phyloP scores from a whole-genome alignment of 257 asterid species.

The Solanum corneliomulleri region DNA sequence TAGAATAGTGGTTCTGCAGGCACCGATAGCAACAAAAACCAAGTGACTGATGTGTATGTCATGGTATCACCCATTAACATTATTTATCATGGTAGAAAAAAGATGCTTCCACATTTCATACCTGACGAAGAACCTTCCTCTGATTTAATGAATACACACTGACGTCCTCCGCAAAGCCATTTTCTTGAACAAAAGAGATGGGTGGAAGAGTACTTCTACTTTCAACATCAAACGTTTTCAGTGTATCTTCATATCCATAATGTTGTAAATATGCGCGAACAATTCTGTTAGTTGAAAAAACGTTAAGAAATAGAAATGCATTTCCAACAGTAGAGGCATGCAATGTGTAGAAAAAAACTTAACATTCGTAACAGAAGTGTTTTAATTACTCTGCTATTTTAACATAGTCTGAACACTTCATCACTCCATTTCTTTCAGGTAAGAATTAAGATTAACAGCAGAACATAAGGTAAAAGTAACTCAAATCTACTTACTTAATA shows the following conservation, averaged over 20 bases:
- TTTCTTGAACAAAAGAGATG: conserved; percentile 43
- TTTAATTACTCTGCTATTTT: not conserved
- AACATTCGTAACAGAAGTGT: not conserved
- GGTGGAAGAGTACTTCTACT: conserved; percentile 65
- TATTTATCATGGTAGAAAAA: not conserved
- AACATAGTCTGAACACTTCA: not conserved
- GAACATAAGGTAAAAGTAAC: not conserved
- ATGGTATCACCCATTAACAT: not conserved
- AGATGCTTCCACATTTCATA: conserved; percentile 16
- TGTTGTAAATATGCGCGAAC: conserved; percentile 84
- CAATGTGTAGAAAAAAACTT: not conserved
- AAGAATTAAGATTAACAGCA: not conserved
- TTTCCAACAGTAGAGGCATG: not conserved
- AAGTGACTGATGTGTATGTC: not conserved
- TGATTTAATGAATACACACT: conserved; percentile 40
- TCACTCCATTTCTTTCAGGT: not conserved
- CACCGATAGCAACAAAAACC: not conserved
- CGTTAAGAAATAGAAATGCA: not conserved
- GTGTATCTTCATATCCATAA: conserved; percentile 90
- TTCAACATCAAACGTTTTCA: conserved; percentile 53
- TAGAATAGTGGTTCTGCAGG: not conserved
- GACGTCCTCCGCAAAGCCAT: conserved; percentile 40
- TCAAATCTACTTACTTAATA: not conserved
- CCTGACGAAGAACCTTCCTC: conserved; percentile 84
- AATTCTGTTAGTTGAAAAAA: conserved; percentile 40